These are phyloP conservation scores for Russula sp. DNA, from an alignment of 768 basidiomycete species.

Conservation along the genomic window DNA sequence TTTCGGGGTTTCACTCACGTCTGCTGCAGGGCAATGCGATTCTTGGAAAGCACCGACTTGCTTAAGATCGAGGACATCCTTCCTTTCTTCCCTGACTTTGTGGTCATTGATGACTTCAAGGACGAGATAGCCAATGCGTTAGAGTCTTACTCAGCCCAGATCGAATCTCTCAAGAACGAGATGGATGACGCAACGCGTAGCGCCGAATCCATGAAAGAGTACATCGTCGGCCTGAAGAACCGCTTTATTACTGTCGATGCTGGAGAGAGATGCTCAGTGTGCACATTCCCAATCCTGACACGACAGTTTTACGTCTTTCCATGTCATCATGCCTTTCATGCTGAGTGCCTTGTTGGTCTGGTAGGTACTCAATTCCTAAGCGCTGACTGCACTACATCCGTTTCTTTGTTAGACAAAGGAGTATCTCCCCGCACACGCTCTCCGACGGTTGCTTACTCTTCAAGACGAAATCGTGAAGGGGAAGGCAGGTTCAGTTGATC, in stretches of 20 bases:
- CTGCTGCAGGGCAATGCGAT: conserved; percentile 82
- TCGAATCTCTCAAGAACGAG: conserved; percentile 81
- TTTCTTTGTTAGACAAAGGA: conserved; percentile 74
- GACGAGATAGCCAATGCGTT: conserved; percentile 95
- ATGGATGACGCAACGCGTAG: conserved; percentile 95
- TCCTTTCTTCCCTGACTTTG: conserved; percentile 99
- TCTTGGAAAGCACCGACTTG: conserved; percentile 89
- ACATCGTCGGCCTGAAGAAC: conserved; percentile 77
- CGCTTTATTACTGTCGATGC: conserved; percentile 91
- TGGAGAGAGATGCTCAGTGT: conserved; percentile 80
- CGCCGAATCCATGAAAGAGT: conserved; percentile 89
- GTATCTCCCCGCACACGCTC: conserved; percentile 71
- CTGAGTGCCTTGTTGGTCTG: conserved; percentile 91
- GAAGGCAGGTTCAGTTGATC: conserved; percentile 32
- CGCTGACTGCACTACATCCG: background rate
- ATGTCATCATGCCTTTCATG: conserved; percentile 96
- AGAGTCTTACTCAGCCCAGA: conserved; percentile 89
- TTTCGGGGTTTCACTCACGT: conserved; percentile 5
- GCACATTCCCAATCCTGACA: conserved; percentile 67
- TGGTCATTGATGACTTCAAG: conserved; percentile 99
- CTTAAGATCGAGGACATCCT: conserved; percentile 98
- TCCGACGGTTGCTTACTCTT: conserved; percentile 80
- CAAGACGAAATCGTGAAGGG: conserved; percentile 79
- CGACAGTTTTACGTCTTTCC: conserved; percentile 99
- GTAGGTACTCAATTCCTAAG: conserved; percentile 43